Evolutionary conservation across 345 rosid genomes (phyloP), one percentile per base, ranked within the genome.

Genomic region (Ceriops tagal): DNA sequence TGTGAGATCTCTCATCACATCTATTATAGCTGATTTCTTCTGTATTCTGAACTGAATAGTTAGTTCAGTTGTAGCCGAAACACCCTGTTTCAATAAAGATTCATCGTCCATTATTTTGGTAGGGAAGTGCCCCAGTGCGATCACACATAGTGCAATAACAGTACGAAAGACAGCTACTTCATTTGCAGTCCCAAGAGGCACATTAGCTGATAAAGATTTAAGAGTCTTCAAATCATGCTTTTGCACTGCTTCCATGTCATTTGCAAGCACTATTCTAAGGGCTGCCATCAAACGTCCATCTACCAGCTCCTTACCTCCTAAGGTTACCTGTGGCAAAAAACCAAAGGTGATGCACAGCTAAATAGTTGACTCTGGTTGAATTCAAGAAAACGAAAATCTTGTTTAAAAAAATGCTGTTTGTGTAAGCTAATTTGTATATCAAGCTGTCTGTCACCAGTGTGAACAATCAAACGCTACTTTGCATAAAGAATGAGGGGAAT

Each of bases 261-360:
- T 80, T 62, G 84, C 72, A 13, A 86, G 85, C 62, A 88, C 65
- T 65, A 85, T 84, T 77, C 97, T 82, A 57, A 89, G 66, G 30
- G 96, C 98, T 37, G 90, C 96, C 73, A 93, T 67, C 65, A 91
- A 71, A 32, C 96, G 87, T 71, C 89, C 96, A 61, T 95, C 93
- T 56, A 91, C 79, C 34, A 77, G 68, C 58, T 85, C 91, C 0
- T 82, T 69, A 26, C 96, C 96, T 75, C 97, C 96, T 70, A 95
- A 24, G 34, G 72, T 84, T 57, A 89, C 97, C 98, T 93, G 74
- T 65, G 32, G 56, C 15, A 53, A 58, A 56, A 62, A 32, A 68
- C 53, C 69, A 67, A 58, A 1, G 21, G 58, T 27, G 58, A 21
- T 55, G 47, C 8, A 64, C 2, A 15, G 53, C 58, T 68, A 1